phyloP scores from a whole-genome alignment of 2,329 filamentous ascomycete genomes.

The Xylariaceae sp. region DNA sequence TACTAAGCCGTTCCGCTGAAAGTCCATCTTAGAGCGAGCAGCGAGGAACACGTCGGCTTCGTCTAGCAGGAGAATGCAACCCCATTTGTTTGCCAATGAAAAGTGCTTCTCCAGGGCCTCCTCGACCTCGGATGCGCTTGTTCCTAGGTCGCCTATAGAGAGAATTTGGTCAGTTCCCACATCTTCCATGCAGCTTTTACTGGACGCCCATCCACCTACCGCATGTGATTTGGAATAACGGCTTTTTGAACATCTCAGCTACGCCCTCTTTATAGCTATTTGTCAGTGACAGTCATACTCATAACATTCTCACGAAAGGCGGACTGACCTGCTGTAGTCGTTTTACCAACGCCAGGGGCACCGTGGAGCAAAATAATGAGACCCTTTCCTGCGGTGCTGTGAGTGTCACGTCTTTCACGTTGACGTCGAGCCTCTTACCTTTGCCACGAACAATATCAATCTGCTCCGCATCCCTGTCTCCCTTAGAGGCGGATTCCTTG shows the following conservation, averaged over 20 bases:
- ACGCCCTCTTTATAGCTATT: constrained; percentile 14
- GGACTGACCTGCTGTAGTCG: constrained; percentile 18
- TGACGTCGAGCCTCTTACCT: constrained; percentile 20
- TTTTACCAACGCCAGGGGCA: constrained; percentile 22
- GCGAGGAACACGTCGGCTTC: constrained; percentile 22
- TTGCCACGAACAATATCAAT: constrained; percentile 34
- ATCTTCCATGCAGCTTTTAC: too few species aligned
- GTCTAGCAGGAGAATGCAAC: constrained; percentile 18
- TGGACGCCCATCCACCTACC: constrained; percentile 16
- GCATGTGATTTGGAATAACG: constrained; percentile 11
- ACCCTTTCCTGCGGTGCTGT: constrained; percentile 12
- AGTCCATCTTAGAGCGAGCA: not conserved
- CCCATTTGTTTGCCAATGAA: constrained; percentile 16
- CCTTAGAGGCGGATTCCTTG: constrained; percentile 20
- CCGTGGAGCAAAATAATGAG: constrained; percentile 22
- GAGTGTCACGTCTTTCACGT: not conserved
- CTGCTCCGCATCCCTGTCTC: constrained; percentile 18
- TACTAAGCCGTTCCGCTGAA: constrained; percentile 32
- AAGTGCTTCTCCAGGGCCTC: constrained; percentile 22
- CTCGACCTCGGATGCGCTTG: constrained; percentile 33
- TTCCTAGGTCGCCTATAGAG: constrained; percentile 29
- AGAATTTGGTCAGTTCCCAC: too few species aligned
- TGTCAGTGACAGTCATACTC: not conserved
- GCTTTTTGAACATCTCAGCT: constrained; percentile 13
- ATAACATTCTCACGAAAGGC: not conserved